Percentiles rank a stretch among this genome's conserved stretches.
These are phyloP conservation scores for Galerina sulciceps DNA, from an alignment of 768 basidiomycete species.

Conservation along the genomic window DNA sequence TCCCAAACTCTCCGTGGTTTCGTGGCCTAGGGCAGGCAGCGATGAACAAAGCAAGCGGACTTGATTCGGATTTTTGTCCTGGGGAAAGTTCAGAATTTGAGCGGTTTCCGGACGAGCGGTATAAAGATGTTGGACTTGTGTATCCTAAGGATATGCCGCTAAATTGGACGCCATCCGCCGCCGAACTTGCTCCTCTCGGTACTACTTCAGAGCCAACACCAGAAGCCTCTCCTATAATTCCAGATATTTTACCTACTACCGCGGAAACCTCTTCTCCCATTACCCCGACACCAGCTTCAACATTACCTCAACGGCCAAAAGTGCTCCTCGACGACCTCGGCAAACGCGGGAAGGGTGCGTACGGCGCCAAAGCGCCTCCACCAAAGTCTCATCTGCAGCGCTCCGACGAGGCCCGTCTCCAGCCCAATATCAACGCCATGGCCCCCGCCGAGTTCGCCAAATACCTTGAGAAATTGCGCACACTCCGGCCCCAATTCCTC, in stretches of 20 bases:
- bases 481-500: constrained; percentile 43
- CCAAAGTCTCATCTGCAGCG: not conserved
- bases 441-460: constrained; percentile 52
- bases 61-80: constrained; percentile 36
- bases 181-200: not conserved
- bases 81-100: constrained; percentile 24
- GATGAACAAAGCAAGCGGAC: constrained; percentile 14
- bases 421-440: constrained; percentile 65
- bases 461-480: constrained; percentile 23
- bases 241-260: no score
- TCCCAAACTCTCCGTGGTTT: constrained; percentile 38
- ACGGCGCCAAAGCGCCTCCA: constrained; percentile 20
- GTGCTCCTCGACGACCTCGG: constrained; percentile 7
- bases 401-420: constrained; percentile 9
- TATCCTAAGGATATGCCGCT: not conserved
- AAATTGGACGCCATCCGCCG: not conserved
- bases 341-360: constrained; percentile 23
- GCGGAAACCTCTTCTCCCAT: no score
- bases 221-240: not conserved
- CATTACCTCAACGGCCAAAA: not conserved
- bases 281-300: not conserved
- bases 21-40: constrained; percentile 40
- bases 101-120: not conserved
- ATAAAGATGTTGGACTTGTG: not conserved
- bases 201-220: not conserved